These are phyloP conservation scores for Chlamydomonas sphaeroides DNA, from an alignment of 139 green algal genomes.

Conservation along the genomic window DNA sequence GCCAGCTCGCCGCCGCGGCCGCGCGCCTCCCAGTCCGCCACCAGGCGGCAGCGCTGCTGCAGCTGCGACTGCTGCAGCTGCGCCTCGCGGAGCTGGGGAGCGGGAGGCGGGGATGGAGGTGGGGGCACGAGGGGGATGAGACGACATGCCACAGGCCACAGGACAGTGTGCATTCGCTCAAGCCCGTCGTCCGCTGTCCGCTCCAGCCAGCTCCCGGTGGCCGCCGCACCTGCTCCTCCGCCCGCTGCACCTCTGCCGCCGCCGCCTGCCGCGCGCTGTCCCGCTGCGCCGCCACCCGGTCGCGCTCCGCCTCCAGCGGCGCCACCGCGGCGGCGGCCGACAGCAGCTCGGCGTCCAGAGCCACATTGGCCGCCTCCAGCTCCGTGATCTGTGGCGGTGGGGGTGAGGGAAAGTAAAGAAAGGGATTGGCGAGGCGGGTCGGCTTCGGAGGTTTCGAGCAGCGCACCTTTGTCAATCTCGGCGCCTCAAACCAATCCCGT, in stretches of 20 bases:
- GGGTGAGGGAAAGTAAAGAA: not conserved
- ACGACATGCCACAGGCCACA: no score
- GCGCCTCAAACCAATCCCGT: no score
- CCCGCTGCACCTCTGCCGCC: slow-evolving; percentile 20
- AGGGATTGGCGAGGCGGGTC: no score
- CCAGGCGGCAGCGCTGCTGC: not conserved
- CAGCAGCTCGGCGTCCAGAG: slow-evolving; percentile 29
- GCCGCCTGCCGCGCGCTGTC: slow-evolving; percentile 14
- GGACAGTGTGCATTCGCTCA: no score
- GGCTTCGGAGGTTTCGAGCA: no score
- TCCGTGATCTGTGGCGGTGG: slow-evolving; percentile 39
- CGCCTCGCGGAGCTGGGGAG: slow-evolving; percentile 22
- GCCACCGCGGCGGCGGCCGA: slow-evolving; percentile 1
- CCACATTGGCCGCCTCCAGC: slow-evolving; percentile 30
- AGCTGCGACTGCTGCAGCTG: slow-evolving; percentile 27
- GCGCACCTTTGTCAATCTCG: no score
- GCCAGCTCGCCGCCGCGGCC: slow-evolving; percentile 24
- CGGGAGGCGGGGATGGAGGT: not conserved
- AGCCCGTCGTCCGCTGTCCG: no score
- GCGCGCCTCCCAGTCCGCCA: slow-evolving; percentile 37
- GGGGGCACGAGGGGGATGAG: no score
- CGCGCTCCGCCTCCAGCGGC: slow-evolving; percentile 36
- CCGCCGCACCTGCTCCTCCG: slow-evolving; percentile 40
- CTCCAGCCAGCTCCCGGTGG: no score
- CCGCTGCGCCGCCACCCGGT: slow-evolving; percentile 3